Evolutionary conservation across 805 yeast genomes (phyloP).

Genomic region (Ogataea corticis): DNA sequence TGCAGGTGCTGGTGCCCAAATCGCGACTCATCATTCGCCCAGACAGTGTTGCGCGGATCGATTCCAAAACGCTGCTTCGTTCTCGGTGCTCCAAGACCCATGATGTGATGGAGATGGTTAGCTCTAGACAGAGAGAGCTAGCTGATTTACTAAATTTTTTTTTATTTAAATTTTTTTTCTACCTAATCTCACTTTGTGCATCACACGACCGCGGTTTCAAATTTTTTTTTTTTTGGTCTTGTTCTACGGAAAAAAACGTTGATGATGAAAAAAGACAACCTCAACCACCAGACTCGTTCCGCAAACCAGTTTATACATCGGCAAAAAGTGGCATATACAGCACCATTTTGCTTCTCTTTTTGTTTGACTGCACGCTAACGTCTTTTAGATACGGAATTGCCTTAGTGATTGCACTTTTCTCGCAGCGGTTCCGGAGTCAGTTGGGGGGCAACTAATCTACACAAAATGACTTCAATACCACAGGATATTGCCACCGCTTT

Average conservation of each 20-base stretch:
- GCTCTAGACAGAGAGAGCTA: no score
- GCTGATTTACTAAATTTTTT: neutral
- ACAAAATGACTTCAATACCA: slow-evolving; percentile 51
- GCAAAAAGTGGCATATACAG: no score
- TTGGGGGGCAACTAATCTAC: slow-evolving; percentile 10
- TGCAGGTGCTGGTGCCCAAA: slow-evolving; percentile 87
- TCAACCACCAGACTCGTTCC: no score
- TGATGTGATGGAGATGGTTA: slow-evolving; percentile 24
- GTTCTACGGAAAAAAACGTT: neutral
- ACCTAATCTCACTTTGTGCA: no score
- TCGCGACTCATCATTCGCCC: slow-evolving; percentile 84
- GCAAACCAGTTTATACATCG: no score
- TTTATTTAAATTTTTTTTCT: neutral
- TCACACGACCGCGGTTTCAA: slow-evolving; percentile 3
- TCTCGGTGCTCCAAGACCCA: slow-evolving; percentile 84
- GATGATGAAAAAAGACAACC: neutral
- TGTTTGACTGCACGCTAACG: neutral
- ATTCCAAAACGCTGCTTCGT: slow-evolving; percentile 82
- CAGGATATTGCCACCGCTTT: slow-evolving; percentile 59
- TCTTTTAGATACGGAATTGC: neutral
- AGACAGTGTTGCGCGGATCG: slow-evolving; percentile 91
- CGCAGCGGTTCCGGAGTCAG: slow-evolving; percentile 4
- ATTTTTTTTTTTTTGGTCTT: neutral
- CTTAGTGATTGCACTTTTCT: neutral
- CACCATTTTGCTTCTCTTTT: neutral